Conservation (phyloP, 75 land plant genomes). For the Selaginella tamariscina region DNA sequence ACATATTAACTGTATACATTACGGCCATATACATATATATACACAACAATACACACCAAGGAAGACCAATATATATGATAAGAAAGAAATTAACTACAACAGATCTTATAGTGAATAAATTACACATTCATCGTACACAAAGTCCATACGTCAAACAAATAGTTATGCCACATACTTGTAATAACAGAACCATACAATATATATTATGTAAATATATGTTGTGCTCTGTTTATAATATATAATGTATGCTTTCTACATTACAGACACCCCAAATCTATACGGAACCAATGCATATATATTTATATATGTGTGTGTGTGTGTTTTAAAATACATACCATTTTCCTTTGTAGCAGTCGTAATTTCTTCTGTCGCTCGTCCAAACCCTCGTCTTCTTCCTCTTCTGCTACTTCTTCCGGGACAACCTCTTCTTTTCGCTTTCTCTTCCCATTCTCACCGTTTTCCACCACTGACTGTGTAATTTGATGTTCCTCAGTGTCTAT, state of each 20-base stretch:
- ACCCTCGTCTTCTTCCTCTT: conserved; percentile 14
- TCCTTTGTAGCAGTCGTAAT: conserved; percentile 64
- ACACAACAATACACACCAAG: neutral
- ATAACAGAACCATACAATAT: too few relatives aligned
- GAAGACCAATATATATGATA: conserved; percentile 4
- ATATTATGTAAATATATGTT: too few relatives aligned
- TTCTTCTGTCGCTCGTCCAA: conserved; percentile 54
- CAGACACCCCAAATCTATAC: neutral
- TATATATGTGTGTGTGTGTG: neutral
- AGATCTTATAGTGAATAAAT: too few relatives aligned
- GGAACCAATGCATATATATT: neutral
- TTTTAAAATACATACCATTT: conserved; percentile 36
- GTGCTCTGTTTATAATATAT: too few relatives aligned
- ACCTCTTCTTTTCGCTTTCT: neutral
- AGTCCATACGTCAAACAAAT: too few relatives aligned
- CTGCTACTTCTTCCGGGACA: conserved; percentile 3
- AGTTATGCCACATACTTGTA: too few relatives aligned
- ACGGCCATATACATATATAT: neutral
- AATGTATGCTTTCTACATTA: neutral
- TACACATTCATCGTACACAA: too few relatives aligned
- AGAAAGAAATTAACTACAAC: too few relatives aligned
- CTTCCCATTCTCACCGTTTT: neutral
- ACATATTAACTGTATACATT: neutral
- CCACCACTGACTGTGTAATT: neutral
- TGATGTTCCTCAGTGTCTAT: neutral